Base-by-base conservation (phyloP, 148 eudicot species). In the Selenicereus undatus region DNA sequence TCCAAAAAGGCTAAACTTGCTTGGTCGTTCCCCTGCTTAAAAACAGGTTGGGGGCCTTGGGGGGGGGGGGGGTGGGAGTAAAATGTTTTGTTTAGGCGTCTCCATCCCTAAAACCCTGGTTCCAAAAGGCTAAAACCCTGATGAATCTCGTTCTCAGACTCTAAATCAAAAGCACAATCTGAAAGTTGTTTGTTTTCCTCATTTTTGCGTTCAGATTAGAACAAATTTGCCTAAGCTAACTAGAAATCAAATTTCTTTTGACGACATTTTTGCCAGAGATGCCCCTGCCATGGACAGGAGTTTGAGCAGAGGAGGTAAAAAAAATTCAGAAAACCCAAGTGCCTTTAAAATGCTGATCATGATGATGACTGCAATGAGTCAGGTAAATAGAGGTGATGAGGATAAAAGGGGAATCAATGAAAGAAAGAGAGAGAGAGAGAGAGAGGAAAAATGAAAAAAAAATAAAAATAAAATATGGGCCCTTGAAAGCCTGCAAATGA, bases 401-500 rank as follows among this genome's bases (percentile, higher is more conserved):
- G 76, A 85, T 74, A 78, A 81, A 80, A 76, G 43, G 72, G 73
- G n/a, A 70, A 76, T 73, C 81, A 68, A 83, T 9, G 24, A 45
- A 76, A 64, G 64, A 65, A 42, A 70, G 51, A 74, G 74, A 51
- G 22, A 71, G 30, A 70, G 51, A 74, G 74, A 51, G 22, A 72
- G 20, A 71, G 16, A 58, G 45, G 77, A 66, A 27, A 66, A 39
- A 39, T 11, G 32, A 32, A 32, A 32, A 32, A 32, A 32, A 2
- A 32, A 32, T 0, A 1, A 32, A 32, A 32, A 32, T 32, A 27
- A 66, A 39, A 39, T 11, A 66, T 66, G 73, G 91, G 84, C 90
- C 84, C 90, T 80, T 79, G 48, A 66, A 80, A 86, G 81, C 84
- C 92, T 88, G 94, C 91, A 84, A 83, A 51, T 85, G 88, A 87